A percentile compares a stretch with the other conserved stretches of the same genome.
Conservation (phyloP, 371 early-diverging fungal genomes). For the Lichtheimia hyalospora region DNA sequence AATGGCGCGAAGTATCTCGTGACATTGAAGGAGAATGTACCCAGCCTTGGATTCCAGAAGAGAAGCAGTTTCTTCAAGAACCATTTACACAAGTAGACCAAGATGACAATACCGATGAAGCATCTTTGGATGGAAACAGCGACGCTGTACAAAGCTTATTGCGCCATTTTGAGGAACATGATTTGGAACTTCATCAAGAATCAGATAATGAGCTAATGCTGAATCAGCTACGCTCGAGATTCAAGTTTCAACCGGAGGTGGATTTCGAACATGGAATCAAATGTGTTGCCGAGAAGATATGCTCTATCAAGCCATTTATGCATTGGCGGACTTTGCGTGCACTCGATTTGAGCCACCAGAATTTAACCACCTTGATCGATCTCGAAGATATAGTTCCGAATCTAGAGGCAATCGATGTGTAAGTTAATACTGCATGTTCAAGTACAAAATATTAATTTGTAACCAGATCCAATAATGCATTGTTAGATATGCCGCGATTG, state of each 20-base stretch:
- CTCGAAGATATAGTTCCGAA: slow-evolving; percentile 23
- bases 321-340: slow-evolving; percentile 32
- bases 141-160: no score
- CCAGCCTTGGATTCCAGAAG: neutral
- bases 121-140: no score
- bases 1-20: neutral
- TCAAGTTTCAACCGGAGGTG: slow-evolving; percentile 8
- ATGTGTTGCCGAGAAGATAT: slow-evolving; percentile 11
- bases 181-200: neutral
- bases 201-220: neutral
- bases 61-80: neutral
- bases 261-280: slow-evolving; percentile 11
- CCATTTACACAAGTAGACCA: neutral
- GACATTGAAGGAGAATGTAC: neutral
- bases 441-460: slow-evolving; percentile 18
- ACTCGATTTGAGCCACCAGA: slow-evolving; percentile 32
- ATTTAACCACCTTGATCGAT: slow-evolving; percentile 16
- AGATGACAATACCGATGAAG: no score
- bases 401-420: slow-evolving; percentile 35
- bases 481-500: neutral
- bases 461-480: neutral
- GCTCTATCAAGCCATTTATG: slow-evolving; percentile 9
- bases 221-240: neutral
- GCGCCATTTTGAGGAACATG: no score
- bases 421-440: slow-evolving; percentile 31